These are phyloP conservation scores for Candida boleticola DNA, from an alignment of 805 yeast species.

Conservation along the genomic window DNA sequence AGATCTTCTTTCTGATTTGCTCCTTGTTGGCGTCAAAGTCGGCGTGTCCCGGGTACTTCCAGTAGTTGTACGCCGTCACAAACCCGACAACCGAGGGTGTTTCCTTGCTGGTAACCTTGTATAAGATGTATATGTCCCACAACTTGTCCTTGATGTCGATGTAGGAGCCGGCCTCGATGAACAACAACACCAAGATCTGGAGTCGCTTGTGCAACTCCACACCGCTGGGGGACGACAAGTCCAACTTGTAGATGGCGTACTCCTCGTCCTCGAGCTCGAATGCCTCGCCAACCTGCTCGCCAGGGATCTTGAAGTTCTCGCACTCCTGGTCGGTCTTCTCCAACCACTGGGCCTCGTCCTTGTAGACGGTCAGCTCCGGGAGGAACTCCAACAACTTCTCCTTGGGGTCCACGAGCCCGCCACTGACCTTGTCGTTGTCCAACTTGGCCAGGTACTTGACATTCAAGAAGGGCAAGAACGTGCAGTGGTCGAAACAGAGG, in stretches of 20 bases:
- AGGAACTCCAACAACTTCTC: slow-evolving; percentile 53
- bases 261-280: slow-evolving; percentile 32
- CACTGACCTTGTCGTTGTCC: slow-evolving; percentile 44
- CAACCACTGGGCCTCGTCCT: slow-evolving; percentile 70
- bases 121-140: slow-evolving; percentile 76
- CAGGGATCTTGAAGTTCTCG: slow-evolving; percentile 41
- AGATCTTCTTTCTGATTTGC: slow-evolving; percentile 65
- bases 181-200: slow-evolving; percentile 76
- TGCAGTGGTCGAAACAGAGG: slow-evolving; percentile 67
- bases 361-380: slow-evolving; percentile 58
- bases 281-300: slow-evolving; percentile 18
- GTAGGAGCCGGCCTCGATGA: slow-evolving; percentile 91
- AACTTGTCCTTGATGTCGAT: slow-evolving; percentile 72
- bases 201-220: slow-evolving; percentile 61
- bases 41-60: slow-evolving; percentile 61
- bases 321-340: slow-evolving; percentile 51
- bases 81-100: slow-evolving; percentile 65
- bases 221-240: slow-evolving; percentile 40
- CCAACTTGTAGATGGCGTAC: slow-evolving; percentile 53
- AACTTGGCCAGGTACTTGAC: slow-evolving; percentile 55
- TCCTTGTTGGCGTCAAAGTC: slow-evolving; percentile 46
- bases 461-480: slow-evolving; percentile 70
- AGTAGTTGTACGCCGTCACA: slow-evolving; percentile 79
- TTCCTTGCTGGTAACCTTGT: slow-evolving; percentile 20
- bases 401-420: slow-evolving; percentile 49